Conservation (phyloP, 2,329 filamentous ascomycete genomes). For the Clarireedia monteithiana region DNA sequence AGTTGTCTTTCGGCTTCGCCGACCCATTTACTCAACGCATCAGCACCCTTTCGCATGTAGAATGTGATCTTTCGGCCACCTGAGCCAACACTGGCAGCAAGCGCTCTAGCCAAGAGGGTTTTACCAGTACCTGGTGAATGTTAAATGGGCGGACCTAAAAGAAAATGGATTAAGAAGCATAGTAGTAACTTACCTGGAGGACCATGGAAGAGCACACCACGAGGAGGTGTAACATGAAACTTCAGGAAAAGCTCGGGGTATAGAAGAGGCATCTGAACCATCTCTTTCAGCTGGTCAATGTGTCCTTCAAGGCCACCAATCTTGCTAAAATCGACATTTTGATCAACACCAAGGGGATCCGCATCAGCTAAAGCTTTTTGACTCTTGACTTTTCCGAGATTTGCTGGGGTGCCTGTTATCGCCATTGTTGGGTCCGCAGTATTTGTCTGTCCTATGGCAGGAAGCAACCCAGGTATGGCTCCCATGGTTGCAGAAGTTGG, state of each 20-base stretch:
- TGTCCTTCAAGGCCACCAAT: slow-evolving; percentile 89
- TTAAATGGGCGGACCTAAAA: too few relatives aligned
- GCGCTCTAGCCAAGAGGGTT: slow-evolving; percentile 85
- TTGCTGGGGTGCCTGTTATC: slow-evolving; percentile 59
- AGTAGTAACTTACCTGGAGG: slow-evolving; percentile 62
- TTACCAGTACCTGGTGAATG: slow-evolving; percentile 50
- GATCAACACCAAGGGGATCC: slow-evolving; percentile 86
- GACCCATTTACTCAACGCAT: slow-evolving; percentile 97
- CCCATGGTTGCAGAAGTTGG: slow-evolving; percentile 43
- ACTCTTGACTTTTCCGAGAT: slow-evolving; percentile 90
- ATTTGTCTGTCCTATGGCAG: slow-evolving; percentile 43
- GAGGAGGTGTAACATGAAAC: slow-evolving; percentile 88
- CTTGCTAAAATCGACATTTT: slow-evolving; percentile 87
- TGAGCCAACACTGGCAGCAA: slow-evolving; percentile 83
- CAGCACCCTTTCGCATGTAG: slow-evolving; percentile 98
- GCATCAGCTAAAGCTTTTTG: slow-evolving; percentile 87
- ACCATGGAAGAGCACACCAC: slow-evolving; percentile 93
- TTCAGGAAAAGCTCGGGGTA: slow-evolving; percentile 91
- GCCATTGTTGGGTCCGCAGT: slow-evolving; percentile 47
- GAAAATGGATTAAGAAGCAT: too few relatives aligned
- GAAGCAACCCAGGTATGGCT: slow-evolving; percentile 39
- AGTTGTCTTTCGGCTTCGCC: slow-evolving; percentile 96
- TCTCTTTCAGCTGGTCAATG: slow-evolving; percentile 96
- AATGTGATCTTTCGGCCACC: slow-evolving; percentile 94
- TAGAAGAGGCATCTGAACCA: slow-evolving; percentile 88